phyloP scores from a whole-genome alignment of 2,329 filamentous ascomycete species.

The Claviceps sp. region DNA sequence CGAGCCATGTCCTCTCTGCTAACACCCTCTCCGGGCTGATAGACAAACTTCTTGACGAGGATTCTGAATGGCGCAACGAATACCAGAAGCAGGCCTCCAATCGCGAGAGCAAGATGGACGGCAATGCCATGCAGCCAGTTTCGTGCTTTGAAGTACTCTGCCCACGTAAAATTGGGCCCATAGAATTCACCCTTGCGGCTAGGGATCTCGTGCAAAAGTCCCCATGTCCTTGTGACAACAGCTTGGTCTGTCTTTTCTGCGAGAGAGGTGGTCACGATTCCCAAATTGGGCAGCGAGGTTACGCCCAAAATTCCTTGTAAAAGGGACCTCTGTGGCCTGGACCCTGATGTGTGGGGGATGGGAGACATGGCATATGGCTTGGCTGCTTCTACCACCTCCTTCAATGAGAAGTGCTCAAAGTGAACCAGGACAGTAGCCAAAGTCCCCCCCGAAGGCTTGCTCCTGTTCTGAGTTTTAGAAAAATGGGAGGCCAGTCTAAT shows the following conservation, averaged over 20 bases:
- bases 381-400: slow-evolving; percentile 31
- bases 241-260: slow-evolving; percentile 36
- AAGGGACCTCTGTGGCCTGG: slow-evolving; percentile 17
- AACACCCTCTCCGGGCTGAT: slow-evolving; percentile 42
- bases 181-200: slow-evolving; percentile 35
- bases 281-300: slow-evolving; percentile 35
- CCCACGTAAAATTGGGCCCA: slow-evolving; percentile 47
- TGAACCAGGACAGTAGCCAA: slow-evolving; percentile 51
- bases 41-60: slow-evolving; percentile 29
- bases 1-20: slow-evolving; percentile 38
- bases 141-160: slow-evolving; percentile 37
- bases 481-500: background rate
- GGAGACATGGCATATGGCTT: slow-evolving; percentile 46
- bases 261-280: slow-evolving; percentile 40
- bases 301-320: slow-evolving; percentile 37
- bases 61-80: slow-evolving; percentile 31
- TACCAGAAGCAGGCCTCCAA: slow-evolving; percentile 30
- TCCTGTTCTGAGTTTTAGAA: slow-evolving; percentile 7
- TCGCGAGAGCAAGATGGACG: slow-evolving; percentile 33
- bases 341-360: slow-evolving; percentile 28
- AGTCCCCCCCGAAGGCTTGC: slow-evolving; percentile 49
- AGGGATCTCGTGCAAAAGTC: slow-evolving; percentile 35
- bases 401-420: slow-evolving; percentile 37
- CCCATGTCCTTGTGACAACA: slow-evolving; percentile 50
- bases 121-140: slow-evolving; percentile 36